Base-by-base conservation (phyloP, 495 filamentous ascomycete species). In the Aspergillus leporis region DNA sequence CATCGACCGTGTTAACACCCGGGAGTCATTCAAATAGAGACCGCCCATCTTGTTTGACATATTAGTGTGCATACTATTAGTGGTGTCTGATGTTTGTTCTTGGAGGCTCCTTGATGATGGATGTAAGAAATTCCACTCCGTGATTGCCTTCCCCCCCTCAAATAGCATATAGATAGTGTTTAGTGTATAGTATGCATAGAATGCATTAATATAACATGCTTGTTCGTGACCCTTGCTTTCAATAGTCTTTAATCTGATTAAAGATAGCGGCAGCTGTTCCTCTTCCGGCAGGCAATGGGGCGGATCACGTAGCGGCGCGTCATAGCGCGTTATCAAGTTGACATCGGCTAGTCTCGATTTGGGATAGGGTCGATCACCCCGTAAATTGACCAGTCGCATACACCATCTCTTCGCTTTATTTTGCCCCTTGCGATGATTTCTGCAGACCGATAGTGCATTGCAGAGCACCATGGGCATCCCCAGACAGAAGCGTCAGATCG, bases 1-100 rank as follows among this genome's bases (percentile, higher is more conserved):
- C 30, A 63, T 63, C 31, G 56, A 63, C 31, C 61, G 61, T 6
- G 61, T 63, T 6, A 55, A 63, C 38, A 63, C 61, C n/a, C 55
- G 61, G 30, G 58, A 61, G 12, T 61, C 58, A 10, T 61, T 61
- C 46, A 61, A 61, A 45, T 45, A 45, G 41, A 40, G 2, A 45
- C n/a, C 10, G 14, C 38, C 31, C 31, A 10, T 10, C 31, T 32
- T n/a, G n/a, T n/a, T n/a, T n/a, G n/a, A n/a, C n/a, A n/a, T n/a
- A n/a, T n/a, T n/a, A n/a, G n/a, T n/a, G n/a, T n/a, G n/a, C n/a
- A n/a, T n/a, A n/a, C n/a, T n/a, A n/a, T n/a, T n/a, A n/a, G n/a
- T n/a, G n/a, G n/a, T n/a, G n/a, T n/a, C n/a, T n/a, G n/a, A n/a
- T n/a, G n/a, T n/a, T n/a, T n/a, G n/a, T n/a, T n/a, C n/a, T n/a